A percentile compares a stretch with the other conserved stretches of the same genome.
Conservation (phyloP, 352 stramenopile genomes). For the Phytophthora kernoviae region DNA sequence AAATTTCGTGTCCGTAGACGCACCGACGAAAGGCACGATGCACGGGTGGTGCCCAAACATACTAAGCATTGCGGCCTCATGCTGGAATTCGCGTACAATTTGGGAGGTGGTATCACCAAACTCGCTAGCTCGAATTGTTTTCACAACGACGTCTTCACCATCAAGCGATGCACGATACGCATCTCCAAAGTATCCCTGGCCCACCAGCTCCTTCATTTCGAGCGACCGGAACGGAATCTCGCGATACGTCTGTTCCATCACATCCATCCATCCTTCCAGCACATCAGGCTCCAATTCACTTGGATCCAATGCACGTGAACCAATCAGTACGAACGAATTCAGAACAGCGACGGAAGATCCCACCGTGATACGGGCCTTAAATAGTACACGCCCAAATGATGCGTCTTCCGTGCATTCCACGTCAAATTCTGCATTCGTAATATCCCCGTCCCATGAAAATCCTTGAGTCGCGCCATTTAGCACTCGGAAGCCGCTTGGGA, state of each 20-base stretch:
- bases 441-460: conserved; percentile 74
- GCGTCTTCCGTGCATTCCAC: conserved; percentile 63
- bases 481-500: conserved; percentile 63
- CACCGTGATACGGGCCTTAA: conserved; percentile 76
- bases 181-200: conserved; percentile 80
- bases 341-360: conserved; percentile 71
- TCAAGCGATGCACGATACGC: conserved; percentile 67
- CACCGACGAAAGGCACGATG: conserved; percentile 82
- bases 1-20: conserved; percentile 70
- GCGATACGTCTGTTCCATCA: conserved; percentile 75
- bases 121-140: conserved; percentile 78
- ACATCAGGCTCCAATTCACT: conserved; percentile 56
- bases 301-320: conserved; percentile 36
- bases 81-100: conserved; percentile 83
- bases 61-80: conserved; percentile 77
- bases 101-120: conserved; percentile 77
- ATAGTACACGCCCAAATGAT: conserved; percentile 64
- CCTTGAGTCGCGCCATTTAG: conserved; percentile 67
- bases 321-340: conserved; percentile 77
- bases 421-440: conserved; percentile 62
- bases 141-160: conserved; percentile 80
- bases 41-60: conserved; percentile 87
- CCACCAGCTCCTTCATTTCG: conserved; percentile 78
- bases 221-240: conserved; percentile 73
- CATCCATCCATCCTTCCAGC: conserved; percentile 66